Percentiles rank a stretch among this genome's conserved stretches.
phyloP scores from a whole-genome alignment of 257 asterid species.

The Solanum chilense region DNA sequence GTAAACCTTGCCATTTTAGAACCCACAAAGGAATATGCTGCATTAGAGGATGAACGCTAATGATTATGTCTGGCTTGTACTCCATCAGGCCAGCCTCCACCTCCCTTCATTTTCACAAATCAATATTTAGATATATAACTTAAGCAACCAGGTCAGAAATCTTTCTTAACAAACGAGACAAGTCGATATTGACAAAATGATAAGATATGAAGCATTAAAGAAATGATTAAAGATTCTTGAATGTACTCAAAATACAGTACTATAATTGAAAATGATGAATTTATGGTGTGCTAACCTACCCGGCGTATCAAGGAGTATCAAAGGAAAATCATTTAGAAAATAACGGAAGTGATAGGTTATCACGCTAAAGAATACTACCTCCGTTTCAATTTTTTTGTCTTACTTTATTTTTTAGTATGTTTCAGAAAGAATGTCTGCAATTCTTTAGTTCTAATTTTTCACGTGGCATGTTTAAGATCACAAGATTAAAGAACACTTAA shows the following conservation, averaged over 20 bases:
- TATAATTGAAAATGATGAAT: not conserved
- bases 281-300: not conserved
- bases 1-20: conserved; percentile 94
- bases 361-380: not conserved
- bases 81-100: conserved; percentile 98
- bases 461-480: not conserved
- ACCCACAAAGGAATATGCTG: conserved; percentile 98
- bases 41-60: conserved; percentile 98
- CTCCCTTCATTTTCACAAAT: conserved; percentile 39
- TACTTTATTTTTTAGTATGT: not conserved
- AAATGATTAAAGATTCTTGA: not conserved
- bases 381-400: not conserved
- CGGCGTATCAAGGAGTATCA: not conserved
- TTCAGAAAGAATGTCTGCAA: not conserved
- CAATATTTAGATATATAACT: not conserved
- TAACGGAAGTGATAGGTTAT: not conserved
- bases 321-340: not conserved
- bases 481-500: rapidly evolving
- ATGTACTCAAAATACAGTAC: not conserved
- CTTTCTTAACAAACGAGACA: not conserved
- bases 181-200: not conserved
- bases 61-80: conserved; percentile 90
- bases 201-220: too few relatives aligned
- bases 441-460: not conserved
- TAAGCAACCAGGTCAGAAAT: not conserved